Evolutionary conservation across 495 filamentous ascomycete species (phyloP).

Genomic region (Xylaria longipes): DNA sequence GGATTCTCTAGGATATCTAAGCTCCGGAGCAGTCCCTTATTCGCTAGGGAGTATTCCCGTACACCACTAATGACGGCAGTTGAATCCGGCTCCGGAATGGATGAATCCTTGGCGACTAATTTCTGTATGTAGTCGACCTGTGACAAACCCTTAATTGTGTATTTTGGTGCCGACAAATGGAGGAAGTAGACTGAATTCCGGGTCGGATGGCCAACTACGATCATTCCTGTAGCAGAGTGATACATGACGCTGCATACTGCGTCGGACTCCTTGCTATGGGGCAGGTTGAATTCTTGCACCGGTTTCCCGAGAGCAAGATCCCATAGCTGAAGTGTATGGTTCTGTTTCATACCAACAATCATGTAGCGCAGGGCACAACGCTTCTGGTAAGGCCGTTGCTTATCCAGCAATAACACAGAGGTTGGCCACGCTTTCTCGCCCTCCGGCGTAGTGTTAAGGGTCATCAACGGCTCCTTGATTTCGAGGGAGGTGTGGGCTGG

Average conservation of each 20-base stretch:
- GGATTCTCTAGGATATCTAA: slow-evolving; percentile 79
- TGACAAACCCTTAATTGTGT: slow-evolving; percentile 77
- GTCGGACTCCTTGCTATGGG: slow-evolving; percentile 95
- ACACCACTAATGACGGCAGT: slow-evolving; percentile 96
- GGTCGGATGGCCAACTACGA: slow-evolving; percentile 94
- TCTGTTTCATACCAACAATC: slow-evolving; percentile 97
- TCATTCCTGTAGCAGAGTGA: slow-evolving; percentile 85
- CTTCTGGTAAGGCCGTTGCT: slow-evolving; percentile 86
- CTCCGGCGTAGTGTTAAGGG: slow-evolving; percentile 76
- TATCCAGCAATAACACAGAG: slow-evolving; percentile 94
- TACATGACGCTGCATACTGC: slow-evolving; percentile 96
- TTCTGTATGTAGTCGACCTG: slow-evolving; percentile 86
- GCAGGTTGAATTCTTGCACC: slow-evolving; percentile 95
- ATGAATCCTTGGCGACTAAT: slow-evolving; percentile 72
- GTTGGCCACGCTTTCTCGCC: slow-evolving; percentile 93
- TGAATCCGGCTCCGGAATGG: slow-evolving; percentile 81
- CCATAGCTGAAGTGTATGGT: slow-evolving; percentile 98
- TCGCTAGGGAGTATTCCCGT: slow-evolving; percentile 88
- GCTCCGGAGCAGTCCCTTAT: slow-evolving; percentile 88
- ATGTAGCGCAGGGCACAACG: slow-evolving; percentile 88
- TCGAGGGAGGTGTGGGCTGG: slow-evolving; percentile 66
- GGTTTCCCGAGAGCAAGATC: slow-evolving; percentile 94
- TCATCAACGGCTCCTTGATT: slow-evolving; percentile 77
- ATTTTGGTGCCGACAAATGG: slow-evolving; percentile 90
- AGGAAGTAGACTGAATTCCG: slow-evolving; percentile 97